A percentile compares a stretch with the other conserved stretches of the same genome.
Evolutionary conservation across 2,329 filamentous ascomycete genomes (phyloP).

Genomic region (Colletotrichum eremochloae): DNA sequence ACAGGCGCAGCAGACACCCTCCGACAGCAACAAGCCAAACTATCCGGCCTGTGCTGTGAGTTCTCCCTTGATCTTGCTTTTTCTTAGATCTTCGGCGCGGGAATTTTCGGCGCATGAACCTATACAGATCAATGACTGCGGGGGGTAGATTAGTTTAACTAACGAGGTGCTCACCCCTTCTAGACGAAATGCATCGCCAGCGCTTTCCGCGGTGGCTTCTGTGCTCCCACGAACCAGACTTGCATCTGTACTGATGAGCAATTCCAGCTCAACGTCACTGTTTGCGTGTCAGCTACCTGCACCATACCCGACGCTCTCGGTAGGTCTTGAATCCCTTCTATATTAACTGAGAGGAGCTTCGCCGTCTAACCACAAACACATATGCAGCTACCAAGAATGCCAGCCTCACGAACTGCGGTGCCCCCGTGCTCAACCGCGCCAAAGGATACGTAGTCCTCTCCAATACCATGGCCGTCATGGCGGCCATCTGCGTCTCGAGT

Average conservation of each 20-base stretch:
- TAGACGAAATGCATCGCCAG: conserved; percentile 38
- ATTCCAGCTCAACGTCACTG: conserved; percentile 42
- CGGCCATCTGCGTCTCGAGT: conserved; percentile 53
- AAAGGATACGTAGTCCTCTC: conserved; percentile 50
- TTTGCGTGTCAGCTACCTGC: conserved; percentile 44
- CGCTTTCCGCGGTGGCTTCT: conserved; percentile 39
- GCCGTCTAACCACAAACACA: background rate
- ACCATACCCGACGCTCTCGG: conserved; percentile 43
- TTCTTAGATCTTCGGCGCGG: background rate
- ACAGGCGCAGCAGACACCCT: conserved; percentile 18
- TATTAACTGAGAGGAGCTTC: background rate
- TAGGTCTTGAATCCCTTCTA: conserved; percentile 6
- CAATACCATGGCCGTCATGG: conserved; percentile 50
- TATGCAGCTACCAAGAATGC: conserved; percentile 45
- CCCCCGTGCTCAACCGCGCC: conserved; percentile 47
- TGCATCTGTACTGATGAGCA: conserved; percentile 45
- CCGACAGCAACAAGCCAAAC: conserved; percentile 16
- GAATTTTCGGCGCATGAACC: background rate
- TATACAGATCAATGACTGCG: too few species aligned
- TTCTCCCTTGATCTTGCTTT: background rate
- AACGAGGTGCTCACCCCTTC: background rate
- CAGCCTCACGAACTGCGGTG: conserved; percentile 47
- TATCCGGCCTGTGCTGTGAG: conserved; percentile 43
- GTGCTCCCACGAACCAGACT: conserved; percentile 42
- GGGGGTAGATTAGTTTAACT: background rate